These are phyloP conservation scores for Paecilomyces formosus DNA, from an alignment of 2,329 filamentous ascomycete genomes.

Conservation along the genomic window DNA sequence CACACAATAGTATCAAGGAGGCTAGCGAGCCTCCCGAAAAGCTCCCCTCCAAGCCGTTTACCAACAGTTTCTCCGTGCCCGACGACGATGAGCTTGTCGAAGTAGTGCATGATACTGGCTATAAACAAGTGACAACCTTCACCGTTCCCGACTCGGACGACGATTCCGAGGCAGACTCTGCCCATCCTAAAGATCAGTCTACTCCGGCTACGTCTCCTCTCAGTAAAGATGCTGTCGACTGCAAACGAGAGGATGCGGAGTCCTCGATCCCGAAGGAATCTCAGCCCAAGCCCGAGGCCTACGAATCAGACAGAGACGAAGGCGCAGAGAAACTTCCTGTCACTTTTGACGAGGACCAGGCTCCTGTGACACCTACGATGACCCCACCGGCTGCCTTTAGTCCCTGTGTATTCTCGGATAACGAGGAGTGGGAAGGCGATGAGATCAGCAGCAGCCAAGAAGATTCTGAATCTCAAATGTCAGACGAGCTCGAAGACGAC, in stretches of 20 bases:
- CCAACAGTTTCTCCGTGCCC: slow-evolving; percentile 35
- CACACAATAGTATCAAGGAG: slow-evolving; percentile 5
- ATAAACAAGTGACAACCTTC: slow-evolving; percentile 1
- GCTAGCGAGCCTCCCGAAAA: background rate
- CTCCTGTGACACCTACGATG: slow-evolving; percentile 15
- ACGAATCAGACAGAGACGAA: background rate
- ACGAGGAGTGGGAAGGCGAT: background rate
- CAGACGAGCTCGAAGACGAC: slow-evolving; percentile 1
- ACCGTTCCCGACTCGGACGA: slow-evolving; percentile 12
- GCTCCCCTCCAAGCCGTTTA: slow-evolving; percentile 8
- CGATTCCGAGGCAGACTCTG: slow-evolving; percentile 12
- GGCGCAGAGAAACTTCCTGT: slow-evolving; percentile 9
- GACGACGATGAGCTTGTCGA: slow-evolving; percentile 25
- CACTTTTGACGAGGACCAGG: slow-evolving; percentile 10
- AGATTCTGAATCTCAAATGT: background rate
- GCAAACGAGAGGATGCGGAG: background rate
- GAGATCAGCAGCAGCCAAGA: background rate
- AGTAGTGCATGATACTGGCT: slow-evolving; percentile 3
- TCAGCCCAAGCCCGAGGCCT: background rate
- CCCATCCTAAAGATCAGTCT: slow-evolving; percentile 11
- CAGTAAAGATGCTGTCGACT: slow-evolving; percentile 6
- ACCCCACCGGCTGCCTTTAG: slow-evolving; percentile 9
- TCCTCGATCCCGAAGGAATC: background rate
- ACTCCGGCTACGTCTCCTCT: slow-evolving; percentile 17
- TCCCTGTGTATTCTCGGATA: background rate